Percentiles rank a stretch among this genome's conserved stretches.
phyloP scores from a whole-genome alignment of 495 filamentous ascomycete species.

The Xylaria flabelliformis region DNA sequence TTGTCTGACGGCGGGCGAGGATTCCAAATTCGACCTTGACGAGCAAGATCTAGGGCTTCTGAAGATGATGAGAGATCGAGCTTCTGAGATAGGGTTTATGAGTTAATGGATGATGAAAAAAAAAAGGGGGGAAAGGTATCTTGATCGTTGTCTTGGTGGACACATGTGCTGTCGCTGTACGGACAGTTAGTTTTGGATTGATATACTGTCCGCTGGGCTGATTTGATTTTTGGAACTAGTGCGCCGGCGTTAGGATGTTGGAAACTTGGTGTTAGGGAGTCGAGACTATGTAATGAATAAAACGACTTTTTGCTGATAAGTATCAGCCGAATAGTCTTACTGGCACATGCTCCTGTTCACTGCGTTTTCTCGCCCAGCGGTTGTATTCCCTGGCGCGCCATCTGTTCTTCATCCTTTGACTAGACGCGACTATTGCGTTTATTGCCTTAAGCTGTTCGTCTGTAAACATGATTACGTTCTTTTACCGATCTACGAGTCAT shows the following conservation, averaged over 20 bases:
- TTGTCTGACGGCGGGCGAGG: conserved; percentile 19
- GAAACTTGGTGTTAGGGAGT: neutral
- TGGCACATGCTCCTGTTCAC: no score
- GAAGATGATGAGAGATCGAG: conserved; percentile 25
- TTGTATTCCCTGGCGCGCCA: no score
- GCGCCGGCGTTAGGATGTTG: neutral
- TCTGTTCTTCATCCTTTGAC: no score
- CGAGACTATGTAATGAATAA: neutral
- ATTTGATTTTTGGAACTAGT: neutral
- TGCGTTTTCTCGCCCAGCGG: no score
- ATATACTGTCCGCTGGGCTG: neutral
- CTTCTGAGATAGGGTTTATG: conserved; percentile 18
- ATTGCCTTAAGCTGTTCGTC: no score
- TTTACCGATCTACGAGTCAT: no score
- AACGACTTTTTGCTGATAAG: neutral
- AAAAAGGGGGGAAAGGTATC: neutral
- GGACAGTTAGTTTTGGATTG: neutral
- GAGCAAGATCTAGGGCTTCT: conserved; percentile 10
- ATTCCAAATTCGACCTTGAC: neutral
- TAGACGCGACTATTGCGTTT: no score
- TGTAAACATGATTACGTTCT: no score
- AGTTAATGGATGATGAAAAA: neutral
- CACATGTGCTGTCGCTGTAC: neutral
- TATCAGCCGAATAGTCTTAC: neutral
- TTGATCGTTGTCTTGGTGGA: neutral